Evolutionary conservation across 192 early-diverging fungal genomes (phyloP), one percentile per base, ranked within the genome.

Genomic region (Irineochytrium annulatum): DNA sequence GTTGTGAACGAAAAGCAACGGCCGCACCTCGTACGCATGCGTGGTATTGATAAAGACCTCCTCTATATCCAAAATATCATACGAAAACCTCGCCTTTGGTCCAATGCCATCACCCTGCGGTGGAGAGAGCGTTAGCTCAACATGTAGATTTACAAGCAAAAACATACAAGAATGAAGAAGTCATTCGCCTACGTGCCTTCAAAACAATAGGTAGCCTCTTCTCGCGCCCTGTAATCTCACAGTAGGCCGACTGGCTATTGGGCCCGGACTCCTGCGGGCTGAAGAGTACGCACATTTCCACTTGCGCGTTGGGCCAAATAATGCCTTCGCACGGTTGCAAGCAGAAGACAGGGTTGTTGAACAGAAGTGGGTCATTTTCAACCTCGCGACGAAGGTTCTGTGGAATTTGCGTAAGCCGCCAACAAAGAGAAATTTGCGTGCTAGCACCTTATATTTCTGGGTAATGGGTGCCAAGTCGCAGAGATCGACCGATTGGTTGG

Each of bases 181-280:
- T 27, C 54, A 4, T 20, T 26, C 24, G 37, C 16, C 24, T 51
- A 57, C 1, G 30, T 52, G 79, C 76, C 59, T 76, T 79, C 13
- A 85, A 35, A 13, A 67, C 33, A 3, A 85, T 55, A 3, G 83
- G 79, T 17, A 85, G 58, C 17, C 83, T 57, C 3, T 59, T 65
- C 45, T 84, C 82, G 24, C 81, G 37, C 14, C 83, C 83, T n/a
- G 49, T 61, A 1, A 85, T 70, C 34, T 84, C 77, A 57, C 79
- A 85, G 51, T 71, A 85, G 1, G 63, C 66, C 1, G 60, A 70
- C 13, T 53, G 30, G 17, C 55, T 11, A 24, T 73, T 69, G 13
- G 53, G 28, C 0, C 78, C 82, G 3, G 79, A 69, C 13, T 54
- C 59, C 3, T 20, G 43, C 1, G 83, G 79, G 19, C 51, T 46